Evolutionary conservation across 2,329 filamentous ascomycete species (phyloP).

Genomic region (Phoma herbarum): DNA sequence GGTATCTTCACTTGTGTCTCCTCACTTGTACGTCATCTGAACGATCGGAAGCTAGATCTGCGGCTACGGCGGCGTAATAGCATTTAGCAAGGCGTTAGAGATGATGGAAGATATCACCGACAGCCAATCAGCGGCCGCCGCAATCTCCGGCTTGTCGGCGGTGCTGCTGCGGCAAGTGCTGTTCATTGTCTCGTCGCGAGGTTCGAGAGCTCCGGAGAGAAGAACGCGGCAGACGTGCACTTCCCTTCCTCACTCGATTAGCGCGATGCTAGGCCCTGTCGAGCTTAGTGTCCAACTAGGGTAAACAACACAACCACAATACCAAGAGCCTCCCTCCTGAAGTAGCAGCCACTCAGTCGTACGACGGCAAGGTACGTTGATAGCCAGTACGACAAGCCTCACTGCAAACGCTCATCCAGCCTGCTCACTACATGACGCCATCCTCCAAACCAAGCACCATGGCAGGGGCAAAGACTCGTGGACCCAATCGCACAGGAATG

Average conservation of each 20-base stretch:
- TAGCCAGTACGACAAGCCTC: slow-evolving; percentile 1
- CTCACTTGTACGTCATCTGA: background rate
- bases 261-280: background rate
- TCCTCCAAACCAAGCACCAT: slow-evolving; percentile 1
- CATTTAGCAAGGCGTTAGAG: background rate
- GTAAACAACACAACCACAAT: background rate
- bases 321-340: background rate
- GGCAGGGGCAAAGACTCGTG: slow-evolving; percentile 13
- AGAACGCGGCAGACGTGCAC: background rate
- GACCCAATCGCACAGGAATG: slow-evolving; percentile 16
- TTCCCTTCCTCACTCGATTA: background rate
- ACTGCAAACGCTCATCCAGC: background rate
- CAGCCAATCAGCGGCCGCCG: background rate
- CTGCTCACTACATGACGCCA: slow-evolving; percentile 6
- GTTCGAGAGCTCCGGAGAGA: background rate
- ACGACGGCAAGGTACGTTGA: background rate
- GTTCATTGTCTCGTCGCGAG: background rate
- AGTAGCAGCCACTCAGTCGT: background rate
- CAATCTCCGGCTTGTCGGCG: no score
- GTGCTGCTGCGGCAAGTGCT: background rate
- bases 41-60: background rate
- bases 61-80: no score
- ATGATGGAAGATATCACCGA: background rate
- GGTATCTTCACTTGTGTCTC: background rate
- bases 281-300: background rate